These are phyloP conservation scores for Xylaria telfairii DNA, from an alignment of 495 filamentous ascomycete genomes.

Conservation along the genomic window DNA sequence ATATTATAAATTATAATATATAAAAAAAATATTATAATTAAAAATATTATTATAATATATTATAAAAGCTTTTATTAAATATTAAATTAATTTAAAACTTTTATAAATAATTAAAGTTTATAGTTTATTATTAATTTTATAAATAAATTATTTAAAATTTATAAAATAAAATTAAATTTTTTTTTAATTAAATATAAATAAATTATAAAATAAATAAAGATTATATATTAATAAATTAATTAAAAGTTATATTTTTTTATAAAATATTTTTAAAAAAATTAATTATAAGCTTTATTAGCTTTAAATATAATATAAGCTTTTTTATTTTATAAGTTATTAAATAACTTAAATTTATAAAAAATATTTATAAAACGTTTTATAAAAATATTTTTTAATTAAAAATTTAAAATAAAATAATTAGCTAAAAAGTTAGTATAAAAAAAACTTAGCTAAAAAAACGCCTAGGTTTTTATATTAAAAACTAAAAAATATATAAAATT, in stretches of 20 bases:
- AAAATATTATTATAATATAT: background rate
- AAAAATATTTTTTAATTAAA: background rate
- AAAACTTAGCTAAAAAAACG: background rate
- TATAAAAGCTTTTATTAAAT: background rate
- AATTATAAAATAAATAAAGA: too few species aligned
- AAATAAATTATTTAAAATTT: background rate
- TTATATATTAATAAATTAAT: too few species aligned
- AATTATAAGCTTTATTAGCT: too few species aligned
- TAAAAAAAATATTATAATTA: background rate
- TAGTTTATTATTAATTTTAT: background rate
- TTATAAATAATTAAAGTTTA: background rate
- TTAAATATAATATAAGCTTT: too few species aligned
- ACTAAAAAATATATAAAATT: background rate
- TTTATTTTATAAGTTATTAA: background rate
- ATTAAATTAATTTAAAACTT: background rate
- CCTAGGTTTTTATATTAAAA: background rate
- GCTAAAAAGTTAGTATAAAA: background rate
- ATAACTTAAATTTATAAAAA: background rate
- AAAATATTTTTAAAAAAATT: too few species aligned
- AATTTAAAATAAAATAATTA: background rate
- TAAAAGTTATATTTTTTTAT: too few species aligned
- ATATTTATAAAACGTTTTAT: background rate
- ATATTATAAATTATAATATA: background rate
- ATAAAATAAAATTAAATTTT: background rate
- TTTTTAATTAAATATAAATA: too few species aligned